Base-by-base conservation (phyloP, 768 basidiomycete species). In the Mycena rosella region DNA sequence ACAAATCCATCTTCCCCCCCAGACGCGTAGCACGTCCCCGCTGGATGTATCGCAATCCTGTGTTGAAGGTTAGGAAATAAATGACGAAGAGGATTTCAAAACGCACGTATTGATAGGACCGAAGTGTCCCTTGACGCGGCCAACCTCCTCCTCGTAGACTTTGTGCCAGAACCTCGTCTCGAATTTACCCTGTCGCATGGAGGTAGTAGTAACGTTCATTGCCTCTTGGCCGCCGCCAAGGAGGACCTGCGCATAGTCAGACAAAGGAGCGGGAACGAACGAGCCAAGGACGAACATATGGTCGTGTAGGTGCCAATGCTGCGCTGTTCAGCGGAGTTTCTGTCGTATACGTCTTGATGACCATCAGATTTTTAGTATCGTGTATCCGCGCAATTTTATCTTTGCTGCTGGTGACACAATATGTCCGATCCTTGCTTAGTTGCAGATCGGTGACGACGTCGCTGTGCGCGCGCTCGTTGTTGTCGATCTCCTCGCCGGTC, bases 101-200 rank as follows among this genome's bases (percentile, higher is more conserved):
- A 89, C 95, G 72, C 74, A 98, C 96, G 96, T 96, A 80, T 97
- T 96, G 80, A 96, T 91, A 47, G 96, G 95, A 11, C 95, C 95
- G 76, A 99, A 99, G 79, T 99, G 97, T 15, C 98, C 98, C 78
- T 96, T 96, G 47, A 99, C 96, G 14, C 96, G 89, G 20, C 97
- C 96, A 60, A 99, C 92, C 78, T 99, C 97, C 83, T 98, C 96
- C 80, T 97, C 96, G 73, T 97, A 93, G 40, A 97, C 85, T 73
- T 92, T 95, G 85, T 99, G 97, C 96, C 96, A 99, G 83, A 99
- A 98, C 42, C 96, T 87, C 14, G 96, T 95, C 82, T 99, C 98
- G 78, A 99, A 99, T 80, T 98, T 98, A 24, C 97, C 98, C 78
- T 98, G 95, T 57, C 98, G 89, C 26, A 89, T 75, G 2, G 95